These are phyloP conservation scores for Fraxinus anomala DNA, from an alignment of 257 asterid genomes.

Conservation along the genomic window DNA sequence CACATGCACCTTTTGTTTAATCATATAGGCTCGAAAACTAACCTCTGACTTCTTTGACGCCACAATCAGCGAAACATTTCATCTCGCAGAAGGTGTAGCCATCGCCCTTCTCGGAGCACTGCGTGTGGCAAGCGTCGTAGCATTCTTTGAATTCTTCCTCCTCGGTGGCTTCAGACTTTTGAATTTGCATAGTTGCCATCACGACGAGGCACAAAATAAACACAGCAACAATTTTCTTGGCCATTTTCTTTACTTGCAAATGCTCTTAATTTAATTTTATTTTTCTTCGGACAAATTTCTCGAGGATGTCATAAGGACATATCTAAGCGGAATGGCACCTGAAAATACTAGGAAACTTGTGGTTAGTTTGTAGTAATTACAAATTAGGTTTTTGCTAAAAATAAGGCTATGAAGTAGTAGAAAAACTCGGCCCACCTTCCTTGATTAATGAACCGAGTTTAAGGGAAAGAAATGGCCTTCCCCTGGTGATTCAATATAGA, in stretches of 20 bases:
- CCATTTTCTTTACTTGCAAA: slow-evolving; percentile 3
- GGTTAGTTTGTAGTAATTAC: neutral
- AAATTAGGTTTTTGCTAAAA: neutral
- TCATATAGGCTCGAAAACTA: neutral
- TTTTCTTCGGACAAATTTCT: neutral
- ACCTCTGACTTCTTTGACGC: slow-evolving; percentile 19
- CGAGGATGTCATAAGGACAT: neutral
- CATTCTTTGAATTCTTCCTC: slow-evolving; percentile 15
- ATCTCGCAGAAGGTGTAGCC: slow-evolving; percentile 32
- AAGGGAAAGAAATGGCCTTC: no score
- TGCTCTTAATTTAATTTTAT: neutral
- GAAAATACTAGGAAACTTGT: neutral
- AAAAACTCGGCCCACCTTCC: neutral
- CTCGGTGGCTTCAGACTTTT: slow-evolving; percentile 7
- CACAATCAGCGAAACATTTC: slow-evolving; percentile 29
- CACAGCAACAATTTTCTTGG: slow-evolving; percentile 24
- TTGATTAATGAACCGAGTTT: neutral
- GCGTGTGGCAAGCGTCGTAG: slow-evolving; percentile 25
- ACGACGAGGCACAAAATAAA: slow-evolving; percentile 30
- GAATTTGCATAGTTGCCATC: slow-evolving; percentile 19
- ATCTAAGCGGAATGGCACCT: neutral
- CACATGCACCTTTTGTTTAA: no score
- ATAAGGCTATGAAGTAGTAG: neutral
- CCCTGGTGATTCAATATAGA: no score
- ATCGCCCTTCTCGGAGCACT: slow-evolving; percentile 10